Base-by-base conservation (phyloP, 1,139 yeast genomes). In the Pichia sp. region DNA sequence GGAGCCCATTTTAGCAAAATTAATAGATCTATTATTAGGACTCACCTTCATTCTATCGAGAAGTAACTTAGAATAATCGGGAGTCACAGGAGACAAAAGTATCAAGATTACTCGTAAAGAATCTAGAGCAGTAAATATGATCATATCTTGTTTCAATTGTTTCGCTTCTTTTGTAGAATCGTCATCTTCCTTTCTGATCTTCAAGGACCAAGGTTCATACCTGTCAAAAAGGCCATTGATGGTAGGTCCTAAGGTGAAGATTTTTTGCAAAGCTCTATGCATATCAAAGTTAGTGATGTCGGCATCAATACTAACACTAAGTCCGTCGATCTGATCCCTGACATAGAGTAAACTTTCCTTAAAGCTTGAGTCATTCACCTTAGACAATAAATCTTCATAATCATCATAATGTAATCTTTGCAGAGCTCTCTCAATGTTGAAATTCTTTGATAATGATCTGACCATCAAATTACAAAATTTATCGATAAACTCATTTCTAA, bases 401-500 rank as follows among this genome's bases (percentile, higher is more conserved):
- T 40, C 31, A 3, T 40, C 30, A 0, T 36, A 14, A 28, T 47
- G 43, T 26, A 54, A 49, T 40, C 43, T 59, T 48, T 22, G 43
- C 38, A 51, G 40, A 3, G 84, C 71, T 25, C 72, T 60, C n/a
- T 58, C 56, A 18, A 85, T 68, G 53, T 72, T 63, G 54, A 91
- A 89, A 43, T 79, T 76, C 18, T 72, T 67, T 0, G 91, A 86
- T 39, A 94, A 79, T 35, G 80, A 73, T 44, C 98, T 67, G 45
- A 81, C 73, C 20, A 82, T 68, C 41, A 89, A 66, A 54, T 91
- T 91, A 37, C 94, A 89, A 60, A 82, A 82, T 59, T 89, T 89
- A 43, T 88, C 86, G 43, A 85, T 78, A 36, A 91, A 66, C 43
- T 69, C 69, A 46, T 75, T 72, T 48, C 95, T 69, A 11, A 81